Percentiles rank a stretch among this genome's conserved stretches.
phyloP scores from a whole-genome alignment of 164 flowering plant genomes.

The Cinnamomum chago region DNA sequence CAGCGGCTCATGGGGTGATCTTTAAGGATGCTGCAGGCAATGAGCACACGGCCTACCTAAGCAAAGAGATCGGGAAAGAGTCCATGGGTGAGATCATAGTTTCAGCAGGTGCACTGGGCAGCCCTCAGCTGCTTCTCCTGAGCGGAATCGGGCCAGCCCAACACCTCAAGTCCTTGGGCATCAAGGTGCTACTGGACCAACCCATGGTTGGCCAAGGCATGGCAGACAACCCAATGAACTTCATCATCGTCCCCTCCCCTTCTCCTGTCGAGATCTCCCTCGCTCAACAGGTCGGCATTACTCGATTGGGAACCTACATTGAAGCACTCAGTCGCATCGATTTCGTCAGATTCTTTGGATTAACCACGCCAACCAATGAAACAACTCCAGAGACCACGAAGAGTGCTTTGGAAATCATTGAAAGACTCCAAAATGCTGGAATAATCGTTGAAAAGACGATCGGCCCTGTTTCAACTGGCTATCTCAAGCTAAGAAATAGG shows the following conservation, averaged over 20 bases:
- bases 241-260: slow-evolving; percentile 59
- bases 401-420: slow-evolving; percentile 7
- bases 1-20: too few relatives aligned
- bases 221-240: slow-evolving; percentile 87
- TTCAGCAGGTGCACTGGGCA: too few relatives aligned
- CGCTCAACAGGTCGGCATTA: slow-evolving; percentile 73
- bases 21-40: too few relatives aligned
- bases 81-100: too few relatives aligned
- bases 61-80: too few relatives aligned
- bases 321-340: slow-evolving; percentile 63
- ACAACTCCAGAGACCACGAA: slow-evolving; percentile 24
- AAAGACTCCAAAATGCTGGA: slow-evolving; percentile 8
- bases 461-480: slow-evolving; percentile 28
- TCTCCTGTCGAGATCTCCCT: slow-evolving; percentile 67
- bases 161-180: slow-evolving; percentile 29
- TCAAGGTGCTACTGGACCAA: slow-evolving; percentile 46
- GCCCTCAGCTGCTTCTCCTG: slow-evolving; percentile 47
- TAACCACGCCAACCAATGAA: background rate
- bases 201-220: slow-evolving; percentile 70
- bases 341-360: background rate
- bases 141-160: slow-evolving; percentile 15
- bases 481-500: slow-evolving; percentile 39
- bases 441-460: slow-evolving; percentile 48
- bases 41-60: too few relatives aligned
- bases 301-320: slow-evolving; percentile 54